Evolutionary conservation across 2,329 filamentous ascomycete species (phyloP).

Genomic region (Fusarium continuum): DNA sequence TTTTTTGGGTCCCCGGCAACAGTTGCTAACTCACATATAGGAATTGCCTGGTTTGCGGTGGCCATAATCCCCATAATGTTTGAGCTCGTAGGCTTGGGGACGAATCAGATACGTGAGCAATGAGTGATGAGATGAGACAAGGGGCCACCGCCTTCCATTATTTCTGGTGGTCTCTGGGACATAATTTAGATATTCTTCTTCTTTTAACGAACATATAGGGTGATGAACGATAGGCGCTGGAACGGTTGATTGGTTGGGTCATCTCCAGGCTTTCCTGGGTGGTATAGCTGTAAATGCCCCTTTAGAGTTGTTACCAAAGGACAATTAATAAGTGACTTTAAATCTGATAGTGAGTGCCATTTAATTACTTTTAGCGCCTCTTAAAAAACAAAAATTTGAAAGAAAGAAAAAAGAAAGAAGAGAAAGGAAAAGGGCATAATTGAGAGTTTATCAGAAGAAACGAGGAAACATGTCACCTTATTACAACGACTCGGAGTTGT

Average conservation of each 20-base stretch:
- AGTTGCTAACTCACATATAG: constrained; percentile 53
- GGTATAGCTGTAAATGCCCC: constrained; percentile 19
- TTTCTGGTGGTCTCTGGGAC: constrained; percentile 11
- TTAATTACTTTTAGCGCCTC: too few species aligned
- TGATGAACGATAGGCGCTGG: constrained; percentile 35
- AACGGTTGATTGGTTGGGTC: constrained; percentile 14
- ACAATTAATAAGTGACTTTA: background rate
- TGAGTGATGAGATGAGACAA: constrained; percentile 30
- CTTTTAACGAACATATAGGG: constrained; percentile 38
- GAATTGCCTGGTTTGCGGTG: constrained; percentile 84
- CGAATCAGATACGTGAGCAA: constrained; percentile 48
- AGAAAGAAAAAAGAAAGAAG: too few species aligned
- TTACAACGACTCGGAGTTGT: background rate
- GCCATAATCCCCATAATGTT: constrained; percentile 80
- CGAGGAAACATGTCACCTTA: too few species aligned
- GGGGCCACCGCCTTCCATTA: background rate
- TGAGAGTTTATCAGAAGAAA: background rate
- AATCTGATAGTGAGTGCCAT: background rate
- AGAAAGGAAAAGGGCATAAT: too few species aligned
- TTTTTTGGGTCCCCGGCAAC: background rate
- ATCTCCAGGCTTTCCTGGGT: background rate
- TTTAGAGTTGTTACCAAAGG: constrained; percentile 7
- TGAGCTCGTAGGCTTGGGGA: constrained; percentile 64
- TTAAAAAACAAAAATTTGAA: too few species aligned
- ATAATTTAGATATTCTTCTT: constrained; percentile 32